Evolutionary conservation across 2,329 filamentous ascomycete genomes (phyloP), one percentile per base, ranked within the genome.

Genomic region (Xylariaceae sp.): DNA sequence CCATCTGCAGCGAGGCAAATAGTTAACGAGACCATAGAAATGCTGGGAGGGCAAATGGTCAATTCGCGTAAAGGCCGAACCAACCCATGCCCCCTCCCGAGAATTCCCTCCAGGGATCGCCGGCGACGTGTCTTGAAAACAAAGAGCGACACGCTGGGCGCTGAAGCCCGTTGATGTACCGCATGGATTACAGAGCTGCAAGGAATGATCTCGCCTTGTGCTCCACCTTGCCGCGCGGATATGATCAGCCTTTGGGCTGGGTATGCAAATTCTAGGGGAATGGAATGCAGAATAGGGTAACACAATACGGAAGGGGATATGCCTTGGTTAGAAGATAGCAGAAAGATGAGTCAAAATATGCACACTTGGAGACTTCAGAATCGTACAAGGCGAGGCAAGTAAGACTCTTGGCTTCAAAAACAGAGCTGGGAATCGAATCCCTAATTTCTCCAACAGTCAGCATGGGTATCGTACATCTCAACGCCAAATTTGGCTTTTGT

Each of bases 161-260:
- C 21, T 18, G 21, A 57, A 29, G 48, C 43, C 55, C 49, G 58
- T 82, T 76, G 59, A 79, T 87, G 58, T 87, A 82, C 83, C 84
- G 84, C 84, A 85, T 84, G 82, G 84, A 87, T 87, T 87, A 87
- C 84, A 87, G 82, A 86, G 83, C 80, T 78, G 80, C 84, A 87
- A 87, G 84, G 84, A 87, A 83, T 75, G 76, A 70, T 84, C 84
- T 87, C 83, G 82, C 84, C 84, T 87, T 87, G 84, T 82, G 83
- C 84, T 87, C 84, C 84, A 87, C 84, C 84, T 83, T 80, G 83
- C 83, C 83, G 82, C 84, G 84, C 84, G 84, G 82, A 82, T 49
- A 43, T 50, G n/a, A 16, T 4, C 6, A 26, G n/a, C n/a, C n/a
- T n/a, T n/a, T n/a, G n/a, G n/a, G n/a, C n/a, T n/a, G n/a, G n/a